phyloP scores from a whole-genome alignment of 805 yeast species.

The Candida fluviatilis region DNA sequence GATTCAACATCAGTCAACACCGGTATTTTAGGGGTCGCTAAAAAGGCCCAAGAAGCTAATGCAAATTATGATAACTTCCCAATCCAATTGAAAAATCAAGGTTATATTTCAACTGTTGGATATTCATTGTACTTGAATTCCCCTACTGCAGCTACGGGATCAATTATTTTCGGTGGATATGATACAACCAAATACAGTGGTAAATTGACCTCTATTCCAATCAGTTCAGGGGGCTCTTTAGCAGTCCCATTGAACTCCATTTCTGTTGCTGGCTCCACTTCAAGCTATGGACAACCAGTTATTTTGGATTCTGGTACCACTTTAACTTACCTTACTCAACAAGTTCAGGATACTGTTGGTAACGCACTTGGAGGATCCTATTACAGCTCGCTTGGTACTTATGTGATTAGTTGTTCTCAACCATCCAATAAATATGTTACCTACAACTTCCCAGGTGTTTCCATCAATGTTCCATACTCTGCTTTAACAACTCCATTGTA shows the following conservation, averaged over 20 bases:
- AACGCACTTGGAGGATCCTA: constrained; percentile 8
- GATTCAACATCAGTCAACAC: constrained; percentile 5
- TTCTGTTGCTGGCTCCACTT: constrained; percentile 2
- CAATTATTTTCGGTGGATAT: constrained; percentile 30
- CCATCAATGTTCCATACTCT: constrained; percentile 11
- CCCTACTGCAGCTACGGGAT: constrained; percentile 17
- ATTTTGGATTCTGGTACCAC: constrained; percentile 24
- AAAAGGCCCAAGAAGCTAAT: constrained; percentile 8
- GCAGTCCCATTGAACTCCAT: constrained; percentile 19
- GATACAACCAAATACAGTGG: constrained; percentile 26
- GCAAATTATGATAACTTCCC: constrained; percentile 31
- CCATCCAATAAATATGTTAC: constrained; percentile 3
- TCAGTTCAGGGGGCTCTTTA: constrained; percentile 5
- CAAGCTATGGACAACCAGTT: constrained; percentile 13
- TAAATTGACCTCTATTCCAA: constrained; percentile 18
- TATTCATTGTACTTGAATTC: constrained; percentile 35
- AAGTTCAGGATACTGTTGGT: constrained; percentile 13
- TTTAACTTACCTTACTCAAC: constrained; percentile 34
- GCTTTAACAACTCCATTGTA: constrained; percentile 10
- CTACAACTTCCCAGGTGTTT: constrained; percentile 32
- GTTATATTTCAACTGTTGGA: constrained; percentile 29
- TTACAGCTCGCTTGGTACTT: constrained; percentile 36
- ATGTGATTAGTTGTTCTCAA: constrained; percentile 35
- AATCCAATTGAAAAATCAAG: constrained; percentile 25
- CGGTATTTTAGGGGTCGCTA: constrained; percentile 19